Percentiles rank a stretch among this genome's conserved stretches.
Evolutionary conservation across 2,329 filamentous ascomycete genomes (phyloP).

Genomic region (Fusarium camptoceras): DNA sequence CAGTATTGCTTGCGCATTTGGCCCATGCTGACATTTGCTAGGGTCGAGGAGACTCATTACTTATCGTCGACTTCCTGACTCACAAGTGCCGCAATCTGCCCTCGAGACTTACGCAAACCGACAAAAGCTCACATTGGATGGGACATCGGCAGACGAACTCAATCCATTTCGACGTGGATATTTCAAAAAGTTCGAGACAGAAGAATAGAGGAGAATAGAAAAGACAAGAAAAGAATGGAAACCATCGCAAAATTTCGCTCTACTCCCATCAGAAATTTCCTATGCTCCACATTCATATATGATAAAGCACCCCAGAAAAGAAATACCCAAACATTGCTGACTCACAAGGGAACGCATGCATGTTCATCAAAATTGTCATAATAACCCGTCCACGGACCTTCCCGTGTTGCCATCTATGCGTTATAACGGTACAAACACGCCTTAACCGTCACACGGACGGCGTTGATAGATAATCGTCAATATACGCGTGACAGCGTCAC

Average conservation of each 20-base stretch:
- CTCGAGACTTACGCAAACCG: slow-evolving; percentile 53
- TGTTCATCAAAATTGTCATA: slow-evolving; percentile 34
- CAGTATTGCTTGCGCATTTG: background rate
- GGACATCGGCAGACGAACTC: slow-evolving; percentile 67
- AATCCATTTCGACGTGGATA: slow-evolving; percentile 71
- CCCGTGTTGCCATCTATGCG: slow-evolving; percentile 43
- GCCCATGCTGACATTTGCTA: slow-evolving; percentile 49
- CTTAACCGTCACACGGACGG: slow-evolving; percentile 18
- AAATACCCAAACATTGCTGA: slow-evolving; percentile 33
- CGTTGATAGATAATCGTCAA: slow-evolving; percentile 12
- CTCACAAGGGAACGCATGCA: slow-evolving; percentile 28
- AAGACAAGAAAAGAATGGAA: background rate
- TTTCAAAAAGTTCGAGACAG: slow-evolving; percentile 65
- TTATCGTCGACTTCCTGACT: slow-evolving; percentile 77
- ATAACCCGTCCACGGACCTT: slow-evolving; percentile 34
- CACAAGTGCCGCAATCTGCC: slow-evolving; percentile 60
- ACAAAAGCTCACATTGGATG: slow-evolving; percentile 50
- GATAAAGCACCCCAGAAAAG: slow-evolving; percentile 25
- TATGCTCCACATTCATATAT: slow-evolving; percentile 37
- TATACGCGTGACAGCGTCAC: slow-evolving; percentile 4
- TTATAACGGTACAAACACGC: slow-evolving; percentile 28
- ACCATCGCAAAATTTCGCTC: slow-evolving; percentile 37
- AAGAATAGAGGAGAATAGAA: slow-evolving; percentile 45
- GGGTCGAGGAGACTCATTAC: slow-evolving; percentile 91
- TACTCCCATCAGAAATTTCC: slow-evolving; percentile 41